A percentile compares a stretch with the other conserved stretches of the same genome.
Conservation (phyloP, 164 flowering plant genomes). For the Saururus chinensis region DNA sequence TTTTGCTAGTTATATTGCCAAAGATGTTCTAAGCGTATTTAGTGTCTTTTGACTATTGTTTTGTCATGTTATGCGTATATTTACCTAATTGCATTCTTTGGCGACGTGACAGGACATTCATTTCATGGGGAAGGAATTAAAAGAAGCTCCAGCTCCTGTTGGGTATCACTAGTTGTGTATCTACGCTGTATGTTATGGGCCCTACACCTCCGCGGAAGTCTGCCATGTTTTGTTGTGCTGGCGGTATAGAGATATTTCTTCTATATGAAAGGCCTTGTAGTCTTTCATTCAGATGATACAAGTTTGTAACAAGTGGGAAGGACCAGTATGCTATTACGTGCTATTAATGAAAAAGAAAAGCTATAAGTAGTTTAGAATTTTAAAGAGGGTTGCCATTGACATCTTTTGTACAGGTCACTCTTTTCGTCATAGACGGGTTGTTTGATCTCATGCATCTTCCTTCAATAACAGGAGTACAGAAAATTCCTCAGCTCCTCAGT, state of each 20-base stretch:
- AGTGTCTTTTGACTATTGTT: neutral
- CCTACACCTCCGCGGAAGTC: neutral
- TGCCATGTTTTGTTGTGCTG: neutral
- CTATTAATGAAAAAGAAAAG: no score
- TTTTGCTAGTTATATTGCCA: neutral
- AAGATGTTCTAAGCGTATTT: neutral
- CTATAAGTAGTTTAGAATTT: no score
- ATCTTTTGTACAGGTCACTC: no score
- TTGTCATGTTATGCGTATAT: neutral
- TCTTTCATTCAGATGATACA: no score
- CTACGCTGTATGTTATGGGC: neutral
- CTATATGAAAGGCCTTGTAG: no score
- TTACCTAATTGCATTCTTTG: neutral
- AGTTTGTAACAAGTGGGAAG: no score
- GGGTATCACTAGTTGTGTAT: conserved; percentile 45
- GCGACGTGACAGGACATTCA: conserved; percentile 62
- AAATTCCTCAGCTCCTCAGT: no score
- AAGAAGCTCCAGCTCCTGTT: conserved; percentile 75
- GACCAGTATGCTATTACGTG: no score
- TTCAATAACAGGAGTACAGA: no score
- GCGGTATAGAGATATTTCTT: neutral
- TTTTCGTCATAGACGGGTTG: no score
- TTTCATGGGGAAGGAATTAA: conserved; percentile 65
- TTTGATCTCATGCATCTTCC: no score
- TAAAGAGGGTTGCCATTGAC: no score